Evolutionary conservation across 192 early-diverging fungal species (phyloP).

Genomic region (Coemansia brasiliensis): DNA sequence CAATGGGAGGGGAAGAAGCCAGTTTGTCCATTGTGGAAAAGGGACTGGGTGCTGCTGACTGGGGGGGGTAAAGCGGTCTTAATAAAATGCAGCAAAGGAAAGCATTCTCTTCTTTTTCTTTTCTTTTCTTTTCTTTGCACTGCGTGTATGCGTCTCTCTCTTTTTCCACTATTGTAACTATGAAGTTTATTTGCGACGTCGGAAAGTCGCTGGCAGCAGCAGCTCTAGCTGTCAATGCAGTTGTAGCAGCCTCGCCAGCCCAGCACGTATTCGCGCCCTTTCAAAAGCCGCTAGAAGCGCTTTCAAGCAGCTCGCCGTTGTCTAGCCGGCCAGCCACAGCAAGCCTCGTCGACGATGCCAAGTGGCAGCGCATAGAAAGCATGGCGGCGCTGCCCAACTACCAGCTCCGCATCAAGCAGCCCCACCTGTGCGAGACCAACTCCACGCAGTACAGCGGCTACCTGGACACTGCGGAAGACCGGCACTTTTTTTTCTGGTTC

Average conservation of each 20-base stretch:
- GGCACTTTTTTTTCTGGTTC: slow-evolving; percentile 96
- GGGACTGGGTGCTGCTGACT: too few relatives aligned
- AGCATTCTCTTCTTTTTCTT: background rate
- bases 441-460: slow-evolving; percentile 90
- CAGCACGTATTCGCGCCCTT: slow-evolving; percentile 7
- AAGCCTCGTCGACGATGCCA: slow-evolving; percentile 19
- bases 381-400: slow-evolving; percentile 64
- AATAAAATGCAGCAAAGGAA: too few relatives aligned
- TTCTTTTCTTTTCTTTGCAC: too few relatives aligned
- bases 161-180: slow-evolving; percentile 1
- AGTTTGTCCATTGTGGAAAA: too few relatives aligned
- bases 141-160: too few relatives aligned
- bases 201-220: slow-evolving; percentile 11
- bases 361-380: slow-evolving; percentile 4
- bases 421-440: slow-evolving; percentile 79
- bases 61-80: too few relatives aligned
- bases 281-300: slow-evolving; percentile 18
- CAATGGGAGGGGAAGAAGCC: too few relatives aligned
- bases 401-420: slow-evolving; percentile 72
- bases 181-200: slow-evolving; percentile 11
- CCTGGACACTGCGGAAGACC: slow-evolving; percentile 64
- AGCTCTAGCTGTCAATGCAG: slow-evolving; percentile 29
- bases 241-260: slow-evolving; percentile 12
- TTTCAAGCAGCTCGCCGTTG: background rate
- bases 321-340: background rate